Evolutionary conservation across 768 basidiomycete genomes (phyloP), one percentile per base, ranked within the genome.

Genomic region (Rhodotorula graminis): DNA sequence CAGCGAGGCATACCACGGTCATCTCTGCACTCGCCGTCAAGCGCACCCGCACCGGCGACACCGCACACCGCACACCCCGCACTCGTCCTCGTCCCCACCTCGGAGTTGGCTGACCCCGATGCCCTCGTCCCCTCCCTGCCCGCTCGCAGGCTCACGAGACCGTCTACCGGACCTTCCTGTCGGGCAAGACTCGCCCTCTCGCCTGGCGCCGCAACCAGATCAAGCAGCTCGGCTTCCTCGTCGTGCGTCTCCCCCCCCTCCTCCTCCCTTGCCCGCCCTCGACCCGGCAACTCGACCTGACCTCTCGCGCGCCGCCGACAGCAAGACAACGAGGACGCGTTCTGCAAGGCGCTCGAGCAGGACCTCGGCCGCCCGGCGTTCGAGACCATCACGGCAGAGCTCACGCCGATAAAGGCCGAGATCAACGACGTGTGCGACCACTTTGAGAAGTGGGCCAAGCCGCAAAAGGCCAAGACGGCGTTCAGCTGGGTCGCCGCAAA

Each of bases 361-460:
- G 92, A 93, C 78, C 81, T 93, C 23, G 87, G 88, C 8, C 84
- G 90, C 59, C 88, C 87, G 0, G 56, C 80, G 5, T 77, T 87
- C 16, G 91, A 93, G 79, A 82, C 83, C 8, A 81, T 85, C 65
- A 84, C 90, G 82, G 82, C 88, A 19, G 92, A 93, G 77, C 83
- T 89, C 62, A 80, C 82, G 55, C 77, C 84, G 11, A 83, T 84
- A 25, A 82, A 89, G n/a, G 74, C 78, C 27, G 91, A 84, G 67
- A 82, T 82, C 75, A 83, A 84, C 77, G 77, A 80, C 0, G 86
- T 88, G 23, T 86, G 88, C 76, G 82, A 86, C 53, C 85, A 85
- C 68, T 85, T 94, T 59, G 88, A 87, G 49, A 87, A 86, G 76
- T 93, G 92, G 92, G 82, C 88, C 0, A 88, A 87, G 77, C 84